Evolutionary conservation across 2,329 filamentous ascomycete genomes (phyloP), one percentile per base, ranked within the genome.

Genomic region (Fusarium secorum): DNA sequence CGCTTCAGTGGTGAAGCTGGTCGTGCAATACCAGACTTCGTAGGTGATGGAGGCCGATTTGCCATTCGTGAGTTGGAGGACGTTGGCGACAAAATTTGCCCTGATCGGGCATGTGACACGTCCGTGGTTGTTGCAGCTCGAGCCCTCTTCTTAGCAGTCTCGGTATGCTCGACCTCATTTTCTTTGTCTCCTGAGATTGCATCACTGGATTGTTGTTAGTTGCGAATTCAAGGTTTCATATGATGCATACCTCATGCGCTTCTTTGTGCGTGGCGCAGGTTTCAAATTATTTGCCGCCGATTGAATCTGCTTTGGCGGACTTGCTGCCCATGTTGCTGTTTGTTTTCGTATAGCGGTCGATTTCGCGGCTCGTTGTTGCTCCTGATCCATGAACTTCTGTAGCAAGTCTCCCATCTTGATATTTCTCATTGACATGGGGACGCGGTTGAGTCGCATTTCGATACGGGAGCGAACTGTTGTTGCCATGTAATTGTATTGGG

Each of bases 361-460:
- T 70, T 83, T 82, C 60, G 78, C 65, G 10, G 75, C 54, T 74
- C 82, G 79, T 54, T 83, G 81, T 56, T 85, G 80, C 56, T 84
- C 82, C 60, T 85, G 81, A 33, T 84, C 81, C n/a, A 81, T 64
- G 72, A 83, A 83, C 72, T 84, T 88, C 52, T 81, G 77, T 17
- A 95, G 79, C 13, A 98, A 85, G 46, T 97, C 95, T 60, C 90
- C 90, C 86, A 99, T 95, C 62, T 89, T 97, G 68, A 89, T 86
- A 77, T 91, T 93, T 65, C 95, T 90, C 70, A 97, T 83, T 20
- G 90, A 87, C 74, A 89, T 88, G 11, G 96, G 96, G 56, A 98
- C 96, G 58, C 96, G 91, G 79, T 98, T 97, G 79, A 98, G 88
- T 81, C 96, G 93, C 83, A 97, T 92, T 81, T 98, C 95, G 56